phyloP scores from a whole-genome alignment of 2,329 filamentous ascomycete species.

The Beauveria asiatica region DNA sequence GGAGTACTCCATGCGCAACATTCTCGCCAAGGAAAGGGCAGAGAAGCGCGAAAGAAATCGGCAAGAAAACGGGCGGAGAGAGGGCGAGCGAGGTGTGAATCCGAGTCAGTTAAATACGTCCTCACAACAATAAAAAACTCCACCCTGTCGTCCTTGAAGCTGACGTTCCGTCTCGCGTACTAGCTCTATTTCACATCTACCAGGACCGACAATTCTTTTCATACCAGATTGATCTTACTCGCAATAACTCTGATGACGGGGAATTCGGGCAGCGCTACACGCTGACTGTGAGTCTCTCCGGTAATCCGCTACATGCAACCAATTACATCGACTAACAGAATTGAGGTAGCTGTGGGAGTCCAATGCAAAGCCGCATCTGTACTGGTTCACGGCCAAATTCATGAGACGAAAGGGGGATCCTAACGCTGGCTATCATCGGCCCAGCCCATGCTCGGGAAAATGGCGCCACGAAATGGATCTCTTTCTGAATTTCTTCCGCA shows the following conservation, averaged over 20 bases:
- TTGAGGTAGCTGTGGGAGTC: constrained; percentile 58
- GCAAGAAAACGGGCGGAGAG: constrained; percentile 29
- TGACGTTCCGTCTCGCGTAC: background rate
- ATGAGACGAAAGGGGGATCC: constrained; percentile 32
- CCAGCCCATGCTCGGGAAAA: constrained; percentile 28
- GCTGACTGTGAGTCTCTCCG: constrained; percentile 42
- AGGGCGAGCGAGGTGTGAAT: constrained; percentile 37
- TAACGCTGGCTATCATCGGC: constrained; percentile 28
- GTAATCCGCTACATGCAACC: background rate
- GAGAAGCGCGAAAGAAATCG: constrained; percentile 24
- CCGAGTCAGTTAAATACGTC: constrained; percentile 31
- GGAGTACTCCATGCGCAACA: constrained; percentile 34
- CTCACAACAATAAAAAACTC: background rate
- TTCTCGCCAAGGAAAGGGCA: constrained; percentile 23
- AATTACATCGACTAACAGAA: background rate
- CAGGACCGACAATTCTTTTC: constrained; percentile 51
- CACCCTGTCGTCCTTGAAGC: background rate
- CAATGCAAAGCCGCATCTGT: constrained; percentile 47
- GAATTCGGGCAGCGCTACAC: constrained; percentile 50
- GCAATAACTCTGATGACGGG: constrained; percentile 35
- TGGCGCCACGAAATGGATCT: constrained; percentile 36
- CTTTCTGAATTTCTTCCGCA: constrained; percentile 50
- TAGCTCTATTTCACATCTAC: constrained; percentile 51
- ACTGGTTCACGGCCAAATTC: constrained; percentile 49
- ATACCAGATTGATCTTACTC: constrained; percentile 55